Percentiles rank a stretch among this genome's conserved stretches.
These are phyloP conservation scores for Suillus sp. DNA, from an alignment of 768 basidiomycete genomes.

Conservation along the genomic window DNA sequence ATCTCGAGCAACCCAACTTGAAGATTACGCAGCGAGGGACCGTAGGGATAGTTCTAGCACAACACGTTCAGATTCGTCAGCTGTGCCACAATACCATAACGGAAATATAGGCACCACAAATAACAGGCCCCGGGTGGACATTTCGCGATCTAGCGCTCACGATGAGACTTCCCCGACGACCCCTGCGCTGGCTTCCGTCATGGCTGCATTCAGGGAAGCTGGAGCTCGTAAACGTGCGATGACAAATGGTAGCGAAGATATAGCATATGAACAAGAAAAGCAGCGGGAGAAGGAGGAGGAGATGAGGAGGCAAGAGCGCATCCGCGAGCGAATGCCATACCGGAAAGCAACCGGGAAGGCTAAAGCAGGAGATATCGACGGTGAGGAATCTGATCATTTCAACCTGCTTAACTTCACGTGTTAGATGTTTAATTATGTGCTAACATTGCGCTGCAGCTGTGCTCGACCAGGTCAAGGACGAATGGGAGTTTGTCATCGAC, in stretches of 20 bases:
- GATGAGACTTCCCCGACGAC: constrained; percentile 37
- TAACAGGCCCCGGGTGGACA: constrained; percentile 23
- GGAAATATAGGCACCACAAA: constrained; percentile 23
- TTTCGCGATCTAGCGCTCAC: constrained; percentile 15
- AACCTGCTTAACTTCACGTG: not conserved
- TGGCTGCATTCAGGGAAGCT: constrained; percentile 73
- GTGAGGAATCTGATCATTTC: constrained; percentile 41
- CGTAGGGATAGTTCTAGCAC: constrained; percentile 56
- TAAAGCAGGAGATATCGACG: constrained; percentile 83
- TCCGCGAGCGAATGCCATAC: constrained; percentile 67
- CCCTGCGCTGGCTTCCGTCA: constrained; percentile 51
- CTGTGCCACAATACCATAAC: constrained; percentile 35
- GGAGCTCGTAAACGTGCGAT: constrained; percentile 53
- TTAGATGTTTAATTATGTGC: not conserved
- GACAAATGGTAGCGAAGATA: constrained; percentile 53
- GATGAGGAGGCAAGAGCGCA: constrained; percentile 65
- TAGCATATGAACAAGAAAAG: constrained; percentile 58
- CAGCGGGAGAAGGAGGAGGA: constrained; percentile 65
- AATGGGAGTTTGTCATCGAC: constrained; percentile 87
- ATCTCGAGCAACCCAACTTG: constrained; percentile 33
- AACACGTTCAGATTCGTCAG: constrained; percentile 46
- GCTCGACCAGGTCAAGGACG: constrained; percentile 82
- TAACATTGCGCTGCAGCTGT: constrained; percentile 52
- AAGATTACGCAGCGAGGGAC: constrained; percentile 30
- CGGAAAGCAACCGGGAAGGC: constrained; percentile 53